Evolutionary conservation across 306 rosid species (phyloP).

Genomic region (Aeschynomene evenia): DNA sequence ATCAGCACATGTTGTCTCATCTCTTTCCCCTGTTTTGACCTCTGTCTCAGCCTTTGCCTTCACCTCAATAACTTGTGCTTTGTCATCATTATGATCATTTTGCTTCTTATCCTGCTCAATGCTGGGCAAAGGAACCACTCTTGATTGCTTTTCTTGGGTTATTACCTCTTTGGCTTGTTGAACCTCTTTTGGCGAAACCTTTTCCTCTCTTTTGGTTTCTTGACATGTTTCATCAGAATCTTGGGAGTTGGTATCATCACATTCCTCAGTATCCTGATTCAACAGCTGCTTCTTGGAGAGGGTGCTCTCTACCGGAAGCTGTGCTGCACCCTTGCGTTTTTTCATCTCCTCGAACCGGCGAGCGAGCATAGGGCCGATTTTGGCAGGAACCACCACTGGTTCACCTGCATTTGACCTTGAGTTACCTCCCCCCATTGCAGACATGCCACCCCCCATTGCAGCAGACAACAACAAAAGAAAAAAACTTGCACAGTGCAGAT

Average conservation of each 20-base stretch:
- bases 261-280: constrained; percentile 23
- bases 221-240: constrained; percentile 1
- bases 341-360: constrained; percentile 36
- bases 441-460: constrained; percentile 57
- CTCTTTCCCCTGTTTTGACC: not conserved
- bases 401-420: constrained; percentile 45
- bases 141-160: constrained; percentile 11
- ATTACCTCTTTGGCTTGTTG: not conserved
- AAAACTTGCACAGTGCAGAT: constrained; percentile 13
- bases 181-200: not conserved
- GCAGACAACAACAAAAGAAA: not conserved
- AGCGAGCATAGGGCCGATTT: constrained; percentile 34
- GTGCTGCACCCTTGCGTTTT: constrained; percentile 5
- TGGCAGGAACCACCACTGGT: constrained; percentile 35
- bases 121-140: constrained; percentile 33
- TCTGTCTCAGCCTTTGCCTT: not conserved
- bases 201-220: not conserved
- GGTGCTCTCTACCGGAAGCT: constrained; percentile 14
- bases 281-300: constrained; percentile 52
- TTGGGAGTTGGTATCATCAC: constrained; percentile 26
- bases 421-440: constrained; percentile 59
- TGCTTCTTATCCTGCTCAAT: not conserved
- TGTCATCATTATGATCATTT: not conserved
- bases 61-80: not conserved
- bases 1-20: not conserved